Base-by-base conservation (phyloP, 1,284 basidiomycete genomes). In the Acaromyces ingoldii region DNA sequence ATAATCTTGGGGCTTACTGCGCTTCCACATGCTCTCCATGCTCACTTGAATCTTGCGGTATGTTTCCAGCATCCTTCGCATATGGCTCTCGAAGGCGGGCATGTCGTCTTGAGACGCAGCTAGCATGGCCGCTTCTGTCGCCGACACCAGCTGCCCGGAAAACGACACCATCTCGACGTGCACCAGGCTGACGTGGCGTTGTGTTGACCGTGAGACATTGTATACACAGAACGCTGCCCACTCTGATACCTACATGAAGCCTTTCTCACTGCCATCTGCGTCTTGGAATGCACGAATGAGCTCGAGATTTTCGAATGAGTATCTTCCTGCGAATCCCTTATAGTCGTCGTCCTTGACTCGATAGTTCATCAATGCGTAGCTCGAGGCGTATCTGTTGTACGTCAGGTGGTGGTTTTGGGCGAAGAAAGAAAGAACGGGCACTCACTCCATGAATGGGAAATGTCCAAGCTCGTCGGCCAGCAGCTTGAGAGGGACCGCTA, bases 1-100 rank as follows among this genome's bases (percentile, higher is more conserved):
- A 37, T 74, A 74, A 42, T 74, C 72, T 2, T 39, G 21, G 2
- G 63, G 62, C 2, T 63, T 49, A 1, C 53, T 58, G 6, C 67
- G 56, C 4, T 9, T 9, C 72, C 72, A 74, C 72, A 74, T 74
- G 26, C 62, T 70, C 45, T 72, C 69, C 72, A 74, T 74, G 13
- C 47, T 39, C 15, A 43, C 33, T 42, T 74, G 67, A 58, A 74
- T 73, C 46, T 65, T 57, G 5, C 58, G 61, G 51, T 65, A 74
- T 1, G 58, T 51, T 10, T 52, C 5, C 3, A 67, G 52, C 9
- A 67, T 50, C 0, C 55, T 36, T 42, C 60, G 55, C 26, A 72
- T 55, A 0, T 60, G 60, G 17, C 51, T 49, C 52, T 70, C 64
- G 42, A 72, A 66, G 0, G 58, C 58, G 1, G 40, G 25, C 4